Conservation (phyloP, 2,329 filamentous ascomycete species). For the Lasiodiplodia hormozganensis region DNA sequence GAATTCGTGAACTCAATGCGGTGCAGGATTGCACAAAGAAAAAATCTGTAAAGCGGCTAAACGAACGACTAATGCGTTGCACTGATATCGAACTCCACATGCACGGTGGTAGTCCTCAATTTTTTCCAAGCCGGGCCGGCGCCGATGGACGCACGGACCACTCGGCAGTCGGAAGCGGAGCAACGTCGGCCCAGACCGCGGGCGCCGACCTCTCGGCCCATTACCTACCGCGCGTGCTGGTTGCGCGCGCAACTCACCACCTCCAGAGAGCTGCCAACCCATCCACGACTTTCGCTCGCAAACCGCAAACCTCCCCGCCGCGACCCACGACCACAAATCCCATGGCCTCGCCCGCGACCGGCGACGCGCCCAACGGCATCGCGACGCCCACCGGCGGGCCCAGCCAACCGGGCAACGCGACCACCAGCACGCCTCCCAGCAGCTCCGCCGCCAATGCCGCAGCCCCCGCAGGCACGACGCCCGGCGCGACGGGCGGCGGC, state of each 20-base stretch:
- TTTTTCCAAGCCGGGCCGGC: not conserved
- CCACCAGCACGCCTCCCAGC: slow-evolving; percentile 37
- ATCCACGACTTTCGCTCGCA: not conserved
- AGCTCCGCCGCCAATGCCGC: slow-evolving; percentile 44
- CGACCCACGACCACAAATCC: not conserved
- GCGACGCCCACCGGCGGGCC: slow-evolving; percentile 42
- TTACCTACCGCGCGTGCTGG: not conserved
- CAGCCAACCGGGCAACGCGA: slow-evolving; percentile 34
- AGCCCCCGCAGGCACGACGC: slow-evolving; percentile 33
- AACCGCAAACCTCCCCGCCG: not conserved
- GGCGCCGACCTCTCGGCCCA: not conserved
- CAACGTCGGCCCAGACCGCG: not conserved
- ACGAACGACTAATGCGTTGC: not conserved
- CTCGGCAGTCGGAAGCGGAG: slow-evolving; percentile 4
- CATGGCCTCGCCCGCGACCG: slow-evolving; percentile 49
- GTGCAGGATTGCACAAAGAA: not conserved
- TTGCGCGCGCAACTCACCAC: not conserved
- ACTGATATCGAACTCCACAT: not conserved
- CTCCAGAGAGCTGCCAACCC: not conserved
- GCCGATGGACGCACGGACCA: not conserved
- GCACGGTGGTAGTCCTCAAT: not conserved
- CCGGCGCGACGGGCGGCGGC: slow-evolving; percentile 33
- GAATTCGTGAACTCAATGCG: not conserved
- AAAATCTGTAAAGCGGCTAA: not conserved
- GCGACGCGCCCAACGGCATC: slow-evolving; percentile 46